phyloP scores from a whole-genome alignment of 23 red algal genomes.

The Gracilaria vermiculophylla region DNA sequence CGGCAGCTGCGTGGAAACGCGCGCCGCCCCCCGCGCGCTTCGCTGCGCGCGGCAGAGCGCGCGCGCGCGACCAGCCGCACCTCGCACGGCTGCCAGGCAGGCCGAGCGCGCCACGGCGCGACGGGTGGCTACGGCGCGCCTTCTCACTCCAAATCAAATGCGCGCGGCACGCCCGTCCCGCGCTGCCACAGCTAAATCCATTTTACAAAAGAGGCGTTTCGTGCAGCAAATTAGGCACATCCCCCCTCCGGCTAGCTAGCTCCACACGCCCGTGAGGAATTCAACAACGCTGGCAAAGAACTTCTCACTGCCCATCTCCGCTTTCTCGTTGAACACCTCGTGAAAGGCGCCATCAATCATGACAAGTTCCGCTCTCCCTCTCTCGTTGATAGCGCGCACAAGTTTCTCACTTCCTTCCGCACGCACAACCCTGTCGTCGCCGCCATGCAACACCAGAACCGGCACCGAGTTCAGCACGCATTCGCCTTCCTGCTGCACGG shows the following conservation, averaged over 20 bases:
- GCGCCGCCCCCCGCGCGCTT: too few relatives aligned
- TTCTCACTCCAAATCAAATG: too few relatives aligned
- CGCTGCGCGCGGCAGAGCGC: too few relatives aligned
- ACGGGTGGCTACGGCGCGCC: too few relatives aligned
- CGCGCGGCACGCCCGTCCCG: not conserved
- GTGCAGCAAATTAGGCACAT: too few relatives aligned
- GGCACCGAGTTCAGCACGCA: conserved; percentile 16
- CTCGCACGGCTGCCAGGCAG: too few relatives aligned
- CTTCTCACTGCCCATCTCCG: conserved; percentile 17
- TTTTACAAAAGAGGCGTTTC: too few relatives aligned
- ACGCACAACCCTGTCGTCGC: conserved; percentile 10
- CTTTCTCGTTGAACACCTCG: conserved; percentile 43
- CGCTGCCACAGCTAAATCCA: not conserved
- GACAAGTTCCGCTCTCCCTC: conserved; percentile 3
- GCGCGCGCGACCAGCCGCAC: too few relatives aligned
- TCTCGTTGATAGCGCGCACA: not conserved
- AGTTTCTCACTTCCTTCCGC: conserved; percentile 34
- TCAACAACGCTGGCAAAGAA: conserved; percentile 10
- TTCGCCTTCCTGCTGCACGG: not conserved
- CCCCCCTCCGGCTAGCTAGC: too few relatives aligned
- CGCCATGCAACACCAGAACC: conserved; percentile 44
- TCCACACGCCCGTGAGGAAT: conserved; percentile 7
- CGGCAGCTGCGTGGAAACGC: too few relatives aligned
- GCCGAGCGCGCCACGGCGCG: too few relatives aligned
- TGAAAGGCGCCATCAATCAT: conserved; percentile 34